These are phyloP conservation scores for Lithohypha guttulata DNA, from an alignment of 2,329 filamentous ascomycete genomes.

Conservation along the genomic window DNA sequence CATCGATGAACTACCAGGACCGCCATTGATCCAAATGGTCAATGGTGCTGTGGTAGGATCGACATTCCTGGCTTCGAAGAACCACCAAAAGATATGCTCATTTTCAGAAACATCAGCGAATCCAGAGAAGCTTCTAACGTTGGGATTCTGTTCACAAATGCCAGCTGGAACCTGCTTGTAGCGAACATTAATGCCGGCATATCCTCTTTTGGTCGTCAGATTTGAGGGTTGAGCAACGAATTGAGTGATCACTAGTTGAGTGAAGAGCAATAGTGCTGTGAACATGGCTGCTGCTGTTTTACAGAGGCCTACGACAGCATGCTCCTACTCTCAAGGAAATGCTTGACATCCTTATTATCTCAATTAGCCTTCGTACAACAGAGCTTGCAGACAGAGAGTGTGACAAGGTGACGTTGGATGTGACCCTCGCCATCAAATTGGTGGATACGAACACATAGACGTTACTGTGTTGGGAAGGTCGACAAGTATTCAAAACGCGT, in stretches of 20 bases:
- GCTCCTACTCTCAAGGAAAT: background rate
- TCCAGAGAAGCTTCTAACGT: slow-evolving; percentile 48
- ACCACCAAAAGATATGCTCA: slow-evolving; percentile 38
- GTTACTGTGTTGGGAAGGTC: background rate
- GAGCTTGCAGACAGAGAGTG: background rate
- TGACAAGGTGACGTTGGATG: background rate
- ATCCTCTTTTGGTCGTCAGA: slow-evolving; percentile 28
- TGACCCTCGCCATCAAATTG: background rate
- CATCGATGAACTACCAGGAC: slow-evolving; percentile 25
- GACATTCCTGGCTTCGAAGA: slow-evolving; percentile 31
- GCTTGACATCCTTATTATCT: background rate
- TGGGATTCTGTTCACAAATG: slow-evolving; percentile 38
- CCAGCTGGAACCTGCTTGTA: slow-evolving; percentile 40
- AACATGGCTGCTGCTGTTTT: background rate
- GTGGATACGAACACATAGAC: background rate
- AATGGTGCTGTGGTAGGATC: slow-evolving; percentile 25
- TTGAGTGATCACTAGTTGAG: slow-evolving; percentile 21
- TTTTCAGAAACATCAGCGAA: slow-evolving; percentile 48
- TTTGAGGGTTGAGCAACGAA: slow-evolving; percentile 30
- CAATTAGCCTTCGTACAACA: background rate
- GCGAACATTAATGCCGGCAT: slow-evolving; percentile 33
- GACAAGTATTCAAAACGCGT: background rate
- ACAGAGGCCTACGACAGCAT: background rate
- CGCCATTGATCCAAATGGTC: slow-evolving; percentile 33
- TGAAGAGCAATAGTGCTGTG: background rate